Base-by-base conservation (phyloP, 192 early-diverging fungal genomes). In the Coemansia sp. region DNA sequence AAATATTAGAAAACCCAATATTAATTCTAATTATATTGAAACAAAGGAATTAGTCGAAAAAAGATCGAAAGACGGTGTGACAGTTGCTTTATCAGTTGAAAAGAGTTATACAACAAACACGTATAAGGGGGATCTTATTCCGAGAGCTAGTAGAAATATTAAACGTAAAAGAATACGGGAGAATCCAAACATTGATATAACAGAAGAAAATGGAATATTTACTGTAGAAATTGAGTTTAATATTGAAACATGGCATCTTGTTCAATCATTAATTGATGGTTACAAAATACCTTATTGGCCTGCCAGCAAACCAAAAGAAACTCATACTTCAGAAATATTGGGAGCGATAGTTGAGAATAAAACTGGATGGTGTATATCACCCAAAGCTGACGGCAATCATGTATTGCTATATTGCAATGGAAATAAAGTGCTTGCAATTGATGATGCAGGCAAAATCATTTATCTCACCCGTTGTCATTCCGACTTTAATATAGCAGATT, bases 221-320 rank as follows among this genome's bases (percentile, higher is more conserved):
- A 63, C 62, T 20, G 24, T 63, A 31, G 62, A 63, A 63, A 63
- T 63, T 7, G 62, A 63, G 20, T 63, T 63, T 36, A 34, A 63
- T 34, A 13, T 18, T 34, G 38, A 34, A 33, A 63, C 27, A 36
- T 63, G 38, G 10, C 10, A 63, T 36, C n/a, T 36, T 12, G 40
- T 63, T 36, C 9, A 12, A 13, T 27, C 27, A 11, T 36, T 63
- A 13, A 63, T 63, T 31, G 40, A 63, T 20, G 20, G 10, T 63
- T 63, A 63, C 38, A 63, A 34, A 63, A 42, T 63, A 36, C 62
- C 62, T n/a, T 63, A 36, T 34, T 63, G 62, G 62, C 62, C 62
- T 63, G 27, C 62, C n/a, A 29, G 10, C 12, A 63, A 63, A 34
- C 62, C 62, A 36, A 63, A 63, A 42, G 62, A 63, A 63, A 63